phyloP scores from a whole-genome alignment of 257 asterid species.

The Solanum phureja region DNA sequence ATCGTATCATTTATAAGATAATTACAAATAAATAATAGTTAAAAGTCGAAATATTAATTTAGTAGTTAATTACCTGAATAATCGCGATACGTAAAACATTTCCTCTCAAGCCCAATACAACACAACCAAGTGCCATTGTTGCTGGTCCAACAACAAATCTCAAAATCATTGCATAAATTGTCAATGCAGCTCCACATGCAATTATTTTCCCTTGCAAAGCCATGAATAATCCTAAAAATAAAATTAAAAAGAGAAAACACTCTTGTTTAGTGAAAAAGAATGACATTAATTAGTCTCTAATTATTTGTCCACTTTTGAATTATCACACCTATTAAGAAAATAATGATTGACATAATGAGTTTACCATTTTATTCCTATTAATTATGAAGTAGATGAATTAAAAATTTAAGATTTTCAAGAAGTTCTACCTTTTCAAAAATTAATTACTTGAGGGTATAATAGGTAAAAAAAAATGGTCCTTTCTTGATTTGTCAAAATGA shows the following conservation, averaged over 20 bases:
- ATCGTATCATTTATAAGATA: not conserved
- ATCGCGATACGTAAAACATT: constrained; percentile 36
- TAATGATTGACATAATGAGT: too few relatives aligned
- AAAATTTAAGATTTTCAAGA: too few relatives aligned
- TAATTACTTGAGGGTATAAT: too few relatives aligned
- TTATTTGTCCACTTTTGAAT: too few relatives aligned
- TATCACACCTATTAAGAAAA: too few relatives aligned
- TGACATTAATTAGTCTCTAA: not conserved
- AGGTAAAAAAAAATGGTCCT: too few relatives aligned
- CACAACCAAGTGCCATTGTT: constrained; percentile 29
- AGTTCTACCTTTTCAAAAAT: too few relatives aligned
- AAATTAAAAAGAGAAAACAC: not conserved
- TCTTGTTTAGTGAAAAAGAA: not conserved
- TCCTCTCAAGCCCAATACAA: constrained; percentile 31
- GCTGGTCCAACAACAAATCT: constrained; percentile 42
- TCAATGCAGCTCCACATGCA: constrained; percentile 34
- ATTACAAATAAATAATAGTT: too few relatives aligned
- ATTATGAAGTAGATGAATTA: too few relatives aligned
- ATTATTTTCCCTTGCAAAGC: constrained; percentile 40
- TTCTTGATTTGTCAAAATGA: too few relatives aligned
- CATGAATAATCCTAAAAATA: constrained; percentile 43
- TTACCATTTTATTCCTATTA: too few relatives aligned
- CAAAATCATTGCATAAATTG: constrained; percentile 29
- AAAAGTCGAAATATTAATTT: accelerated
- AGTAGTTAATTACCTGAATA: constrained; percentile 25